These are phyloP conservation scores for Nannochloropsis salina DNA, from an alignment of 108 stramenopile genomes.

Conservation along the genomic window DNA sequence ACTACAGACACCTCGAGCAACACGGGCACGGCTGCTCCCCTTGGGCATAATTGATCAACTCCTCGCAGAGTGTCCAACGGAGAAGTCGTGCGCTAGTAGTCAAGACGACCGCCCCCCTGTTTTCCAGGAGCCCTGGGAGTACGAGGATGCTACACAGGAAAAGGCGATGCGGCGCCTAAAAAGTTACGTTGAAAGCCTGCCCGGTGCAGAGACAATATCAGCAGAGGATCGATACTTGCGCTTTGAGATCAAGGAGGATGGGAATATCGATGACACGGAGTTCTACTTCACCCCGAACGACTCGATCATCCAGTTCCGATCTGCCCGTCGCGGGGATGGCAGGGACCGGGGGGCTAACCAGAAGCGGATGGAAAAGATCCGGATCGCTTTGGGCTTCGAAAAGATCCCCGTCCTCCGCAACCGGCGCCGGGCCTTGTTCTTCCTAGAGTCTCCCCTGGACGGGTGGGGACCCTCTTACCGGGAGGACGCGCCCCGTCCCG, in stretches of 20 bases:
- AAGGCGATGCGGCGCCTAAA: conserved; percentile 33
- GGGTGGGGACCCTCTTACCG: conserved; percentile 12
- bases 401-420: conserved; percentile 12
- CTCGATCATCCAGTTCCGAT: conserved; percentile 38
- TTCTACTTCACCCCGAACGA: conserved; percentile 48
- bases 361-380: conserved; percentile 21
- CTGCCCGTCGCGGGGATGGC: conserved; percentile 26
- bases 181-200: conserved; percentile 22
- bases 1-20: background rate
- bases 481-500: background rate
- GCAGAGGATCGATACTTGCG: conserved; percentile 36
- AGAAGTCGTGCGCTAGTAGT: background rate
- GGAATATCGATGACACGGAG: conserved; percentile 34
- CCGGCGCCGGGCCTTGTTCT: background rate
- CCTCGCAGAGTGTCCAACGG: conserved; percentile 37
- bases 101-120: conserved; percentile 43
- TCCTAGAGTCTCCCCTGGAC: background rate
- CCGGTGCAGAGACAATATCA: conserved; percentile 32
- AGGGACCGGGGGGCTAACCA: conserved; percentile 36
- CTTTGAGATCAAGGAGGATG: conserved; percentile 28
- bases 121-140: conserved; percentile 47
- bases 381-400: background rate
- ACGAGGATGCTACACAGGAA: conserved; percentile 33
- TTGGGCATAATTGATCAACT: conserved; percentile 40
- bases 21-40: background rate